phyloP scores from a whole-genome alignment of 805 yeast species.

The Lipomyces mesembrius region DNA sequence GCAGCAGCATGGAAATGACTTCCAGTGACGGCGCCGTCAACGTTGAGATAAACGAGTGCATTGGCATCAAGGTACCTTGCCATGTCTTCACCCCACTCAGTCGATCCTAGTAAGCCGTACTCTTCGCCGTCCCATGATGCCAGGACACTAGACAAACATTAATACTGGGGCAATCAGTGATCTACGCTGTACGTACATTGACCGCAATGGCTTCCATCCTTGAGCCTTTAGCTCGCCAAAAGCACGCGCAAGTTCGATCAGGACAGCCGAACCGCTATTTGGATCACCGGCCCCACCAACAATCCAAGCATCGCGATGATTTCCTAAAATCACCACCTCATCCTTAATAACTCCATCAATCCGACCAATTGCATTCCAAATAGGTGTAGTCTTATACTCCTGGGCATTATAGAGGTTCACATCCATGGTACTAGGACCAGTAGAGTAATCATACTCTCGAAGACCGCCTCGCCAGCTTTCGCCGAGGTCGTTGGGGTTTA shows the following conservation, averaged over 20 bases:
- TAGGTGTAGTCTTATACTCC: constrained; percentile 62
- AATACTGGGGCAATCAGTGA: neutral
- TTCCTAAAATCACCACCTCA: constrained; percentile 68
- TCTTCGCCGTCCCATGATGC: constrained; percentile 86
- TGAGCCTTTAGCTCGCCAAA: constrained; percentile 54
- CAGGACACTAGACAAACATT: constrained; percentile 46
- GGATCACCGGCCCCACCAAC: constrained; percentile 82
- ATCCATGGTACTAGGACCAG: constrained; percentile 55
- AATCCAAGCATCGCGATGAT: constrained; percentile 82
- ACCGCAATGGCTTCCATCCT: constrained; percentile 77
- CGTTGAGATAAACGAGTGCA: constrained; percentile 69
- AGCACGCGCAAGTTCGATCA: constrained; percentile 67
- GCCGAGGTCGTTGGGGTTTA: constrained; percentile 48
- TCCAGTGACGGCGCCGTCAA: constrained; percentile 70
- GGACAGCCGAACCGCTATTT: constrained; percentile 69
- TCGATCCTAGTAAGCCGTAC: constrained; percentile 72
- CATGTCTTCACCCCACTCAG: constrained; percentile 74
- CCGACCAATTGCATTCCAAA: constrained; percentile 66
- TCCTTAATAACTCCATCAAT: constrained; percentile 58
- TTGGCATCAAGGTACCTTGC: constrained; percentile 52
- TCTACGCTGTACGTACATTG: constrained; percentile 48
- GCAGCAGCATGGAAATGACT: constrained; percentile 55
- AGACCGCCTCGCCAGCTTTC: constrained; percentile 55
- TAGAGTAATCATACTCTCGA: constrained; percentile 53
- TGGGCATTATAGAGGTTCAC: constrained; percentile 66